These are phyloP conservation scores for Emydomyces testavorans DNA, from an alignment of 2,329 filamentous ascomycete genomes.

Conservation along the genomic window DNA sequence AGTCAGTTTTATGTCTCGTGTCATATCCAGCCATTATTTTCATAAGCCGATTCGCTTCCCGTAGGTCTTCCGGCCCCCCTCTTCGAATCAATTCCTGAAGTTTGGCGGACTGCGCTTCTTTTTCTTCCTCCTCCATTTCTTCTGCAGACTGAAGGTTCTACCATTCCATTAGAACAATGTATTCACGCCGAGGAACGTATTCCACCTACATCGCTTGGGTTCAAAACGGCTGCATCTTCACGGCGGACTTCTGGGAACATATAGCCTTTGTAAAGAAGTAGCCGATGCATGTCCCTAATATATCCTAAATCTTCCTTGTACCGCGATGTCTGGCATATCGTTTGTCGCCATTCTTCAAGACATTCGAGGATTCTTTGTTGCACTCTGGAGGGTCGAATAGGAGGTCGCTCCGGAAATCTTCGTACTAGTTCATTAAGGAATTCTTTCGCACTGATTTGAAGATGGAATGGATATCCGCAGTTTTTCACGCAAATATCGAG, in stretches of 20 bases:
- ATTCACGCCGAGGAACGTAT: constrained; percentile 11
- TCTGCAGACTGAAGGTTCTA: constrained; percentile 92
- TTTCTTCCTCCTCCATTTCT: constrained; percentile 97
- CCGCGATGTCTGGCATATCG: constrained; percentile 93
- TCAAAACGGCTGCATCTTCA: constrained; percentile 92
- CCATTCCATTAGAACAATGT: constrained; percentile 4
- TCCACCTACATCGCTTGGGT: constrained; percentile 78
- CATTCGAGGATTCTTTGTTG: constrained; percentile 88
- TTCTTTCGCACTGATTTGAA: constrained; percentile 97
- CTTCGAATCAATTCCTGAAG: constrained; percentile 90
- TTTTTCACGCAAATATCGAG: constrained; percentile 99
- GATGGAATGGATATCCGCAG: constrained; percentile 96
- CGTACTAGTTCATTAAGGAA: constrained; percentile 97
- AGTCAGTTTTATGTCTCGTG: constrained; percentile 90
- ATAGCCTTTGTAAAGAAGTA: constrained; percentile 95
- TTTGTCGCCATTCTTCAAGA: constrained; percentile 96
- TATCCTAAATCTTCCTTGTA: constrained; percentile 97
- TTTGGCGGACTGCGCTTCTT: constrained; percentile 92
- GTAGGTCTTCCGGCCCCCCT: constrained; percentile 81
- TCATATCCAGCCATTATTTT: constrained; percentile 99
- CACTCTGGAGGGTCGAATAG: constrained; percentile 71
- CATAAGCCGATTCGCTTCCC: constrained; percentile 96
- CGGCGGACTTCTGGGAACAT: constrained; percentile 82
- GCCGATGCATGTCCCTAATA: constrained; percentile 91
- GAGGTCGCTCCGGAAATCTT: constrained; percentile 86